Evolutionary conservation across 176 grass and related monocot genomes (phyloP).

Genomic region (Hordeum vulgare): DNA sequence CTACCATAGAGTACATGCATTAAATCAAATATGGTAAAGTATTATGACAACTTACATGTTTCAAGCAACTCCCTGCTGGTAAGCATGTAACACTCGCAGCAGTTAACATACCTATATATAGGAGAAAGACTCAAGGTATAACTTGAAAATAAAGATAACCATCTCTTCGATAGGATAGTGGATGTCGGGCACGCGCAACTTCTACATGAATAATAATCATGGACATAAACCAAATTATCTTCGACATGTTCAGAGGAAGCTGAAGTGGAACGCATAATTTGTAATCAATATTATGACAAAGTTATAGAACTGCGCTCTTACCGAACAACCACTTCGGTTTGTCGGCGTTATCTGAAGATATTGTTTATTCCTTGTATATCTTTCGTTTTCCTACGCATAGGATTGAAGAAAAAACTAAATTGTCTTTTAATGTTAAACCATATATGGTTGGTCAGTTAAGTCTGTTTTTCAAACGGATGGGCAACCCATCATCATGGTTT

Average conservation of each 20-base stretch:
- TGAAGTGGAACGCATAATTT: not conserved
- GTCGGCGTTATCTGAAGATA: not conserved
- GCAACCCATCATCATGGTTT: not conserved
- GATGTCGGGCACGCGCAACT: not conserved
- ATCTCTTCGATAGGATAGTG: not conserved
- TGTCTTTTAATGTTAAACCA: not conserved
- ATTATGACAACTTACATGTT: not conserved
- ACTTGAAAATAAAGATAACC: not conserved
- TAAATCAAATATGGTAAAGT: not conserved
- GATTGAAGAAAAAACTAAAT: not conserved
- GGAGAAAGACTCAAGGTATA: not conserved
- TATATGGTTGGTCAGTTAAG: not conserved
- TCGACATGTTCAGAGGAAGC: not conserved
- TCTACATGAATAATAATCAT: not conserved
- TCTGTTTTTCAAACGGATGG: not conserved
- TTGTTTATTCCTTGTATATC: not conserved
- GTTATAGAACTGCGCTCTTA: not conserved
- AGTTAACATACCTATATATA: constrained; percentile 17
- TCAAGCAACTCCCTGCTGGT: not conserved
- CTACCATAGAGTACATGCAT: not conserved
- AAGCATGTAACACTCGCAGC: not conserved
- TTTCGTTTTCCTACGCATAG: not conserved
- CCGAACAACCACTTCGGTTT: not conserved
- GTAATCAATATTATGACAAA: not conserved
- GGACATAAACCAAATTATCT: not conserved